A percentile compares a stretch with the other conserved stretches of the same genome.
Evolutionary conservation across 345 rosid species (phyloP).

Genomic region (Syzygium grande): DNA sequence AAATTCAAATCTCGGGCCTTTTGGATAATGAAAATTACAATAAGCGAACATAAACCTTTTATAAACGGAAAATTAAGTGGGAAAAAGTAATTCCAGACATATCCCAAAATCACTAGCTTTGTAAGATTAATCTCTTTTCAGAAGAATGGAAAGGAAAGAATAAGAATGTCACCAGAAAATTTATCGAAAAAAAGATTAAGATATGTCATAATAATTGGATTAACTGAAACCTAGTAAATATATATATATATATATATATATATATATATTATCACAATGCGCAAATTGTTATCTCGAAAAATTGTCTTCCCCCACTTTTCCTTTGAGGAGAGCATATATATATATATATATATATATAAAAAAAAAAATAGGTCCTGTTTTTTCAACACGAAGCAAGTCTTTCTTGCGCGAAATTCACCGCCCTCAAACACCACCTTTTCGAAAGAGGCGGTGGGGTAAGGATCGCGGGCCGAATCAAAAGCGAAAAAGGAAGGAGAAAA

Average conservation of each 20-base stretch:
- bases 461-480: background rate
- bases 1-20: background rate
- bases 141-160: background rate
- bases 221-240: background rate
- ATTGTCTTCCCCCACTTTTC: background rate
- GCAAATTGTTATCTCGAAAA: background rate
- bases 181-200: background rate
- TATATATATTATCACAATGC: background rate
- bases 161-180: background rate
- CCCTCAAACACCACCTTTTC: background rate
- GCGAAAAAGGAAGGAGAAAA: background rate
- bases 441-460: background rate
- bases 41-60: background rate
- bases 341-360: background rate
- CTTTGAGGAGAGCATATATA: background rate
- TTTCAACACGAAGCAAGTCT: background rate
- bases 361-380: background rate
- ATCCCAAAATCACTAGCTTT: background rate
- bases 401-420: background rate
- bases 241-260: background rate
- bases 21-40: fast-evolving
- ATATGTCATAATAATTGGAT: background rate
- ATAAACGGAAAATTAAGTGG: background rate
- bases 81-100: background rate
- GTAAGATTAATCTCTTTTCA: background rate